Conservation (phyloP, 2,329 filamentous ascomycete species). For the Fusarium tanahbumbuense region DNA sequence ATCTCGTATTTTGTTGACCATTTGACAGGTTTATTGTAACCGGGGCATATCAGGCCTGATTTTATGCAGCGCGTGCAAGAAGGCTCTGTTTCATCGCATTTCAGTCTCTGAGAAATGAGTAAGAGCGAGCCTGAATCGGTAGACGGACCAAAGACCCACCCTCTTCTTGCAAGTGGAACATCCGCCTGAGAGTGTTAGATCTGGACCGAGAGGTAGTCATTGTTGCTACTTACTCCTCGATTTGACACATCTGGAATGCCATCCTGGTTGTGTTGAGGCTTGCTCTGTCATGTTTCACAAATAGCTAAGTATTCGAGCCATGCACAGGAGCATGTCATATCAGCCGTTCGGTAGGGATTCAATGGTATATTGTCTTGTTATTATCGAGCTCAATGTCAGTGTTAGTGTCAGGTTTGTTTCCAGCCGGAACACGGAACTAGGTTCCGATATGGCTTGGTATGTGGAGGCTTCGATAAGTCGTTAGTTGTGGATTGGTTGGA, state of each 20-base stretch:
- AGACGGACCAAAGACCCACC: neutral
- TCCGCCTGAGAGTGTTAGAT: no score
- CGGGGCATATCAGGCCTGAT: slow-evolving; percentile 22
- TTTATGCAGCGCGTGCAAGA: slow-evolving; percentile 30
- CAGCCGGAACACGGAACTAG: neutral
- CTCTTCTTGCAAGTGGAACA: slow-evolving; percentile 12
- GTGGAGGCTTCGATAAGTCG: neutral
- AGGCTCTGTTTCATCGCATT: slow-evolving; percentile 36
- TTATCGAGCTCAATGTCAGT: neutral
- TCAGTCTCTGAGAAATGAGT: slow-evolving; percentile 8
- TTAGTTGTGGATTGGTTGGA: neutral
- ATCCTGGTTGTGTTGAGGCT: neutral
- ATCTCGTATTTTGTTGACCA: slow-evolving; percentile 41
- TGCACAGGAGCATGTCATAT: no score
- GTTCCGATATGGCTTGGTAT: neutral
- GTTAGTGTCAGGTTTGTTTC: neutral
- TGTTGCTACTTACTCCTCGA: neutral
- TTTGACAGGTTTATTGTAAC: slow-evolving; percentile 31
- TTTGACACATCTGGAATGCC: neutral
- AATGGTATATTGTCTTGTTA: no score
- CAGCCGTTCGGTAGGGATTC: no score
- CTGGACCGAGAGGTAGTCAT: no score
- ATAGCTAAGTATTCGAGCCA: no score
- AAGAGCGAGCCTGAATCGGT: neutral
- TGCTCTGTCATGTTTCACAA: neutral